Evolutionary conservation across 2,329 filamentous ascomycete species (phyloP), one percentile per base, ranked within the genome.

Genomic region (Monilinia fructigena): DNA sequence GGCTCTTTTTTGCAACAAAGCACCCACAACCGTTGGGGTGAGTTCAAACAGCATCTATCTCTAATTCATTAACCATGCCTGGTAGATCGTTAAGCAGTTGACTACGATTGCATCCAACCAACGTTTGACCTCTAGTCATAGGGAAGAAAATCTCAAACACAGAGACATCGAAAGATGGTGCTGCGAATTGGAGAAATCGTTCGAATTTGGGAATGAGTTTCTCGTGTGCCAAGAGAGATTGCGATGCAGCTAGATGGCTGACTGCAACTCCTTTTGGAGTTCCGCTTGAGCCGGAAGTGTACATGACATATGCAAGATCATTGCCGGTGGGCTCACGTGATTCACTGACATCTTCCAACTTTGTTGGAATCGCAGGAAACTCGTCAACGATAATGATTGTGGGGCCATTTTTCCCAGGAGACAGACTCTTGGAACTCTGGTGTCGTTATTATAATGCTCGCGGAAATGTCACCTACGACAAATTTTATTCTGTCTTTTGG

Each of bases 101-200:
- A 59, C 82, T 80, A 38, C 93, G 85, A 66, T 87, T 83, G 70
- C 89, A 92, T 65, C 86, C 85, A 58, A 94, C 85, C 2, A 97
- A 79, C 0, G 92, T 96, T 28, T 80, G 81, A 2, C 90, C 90
- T 66, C 92, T 83, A 69, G 88, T 89, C 20, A 93, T 80, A 0
- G 93, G 90, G 70, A 97, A 97, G 81, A 97, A 97, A 8, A 96
- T 93, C 75, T 97, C 93, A 75, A 97, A 97, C 7, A 97, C 89
- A 0, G 92, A 96, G 10, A 97, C 93, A 77, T 97, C 93, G 75
- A 97, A 97, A 0, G 93, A 97, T 0, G 93, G 92, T 3, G 92
- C 89, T 5, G 93, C 93, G 76, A 97, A 97, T 76, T 97, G 93
- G 0, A 97, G 83, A 76, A 97, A 97, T 55, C 92, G 85, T 20